Evolutionary conservation across 2,329 filamentous ascomycete genomes (phyloP).

Genomic region (Didymella sp.): DNA sequence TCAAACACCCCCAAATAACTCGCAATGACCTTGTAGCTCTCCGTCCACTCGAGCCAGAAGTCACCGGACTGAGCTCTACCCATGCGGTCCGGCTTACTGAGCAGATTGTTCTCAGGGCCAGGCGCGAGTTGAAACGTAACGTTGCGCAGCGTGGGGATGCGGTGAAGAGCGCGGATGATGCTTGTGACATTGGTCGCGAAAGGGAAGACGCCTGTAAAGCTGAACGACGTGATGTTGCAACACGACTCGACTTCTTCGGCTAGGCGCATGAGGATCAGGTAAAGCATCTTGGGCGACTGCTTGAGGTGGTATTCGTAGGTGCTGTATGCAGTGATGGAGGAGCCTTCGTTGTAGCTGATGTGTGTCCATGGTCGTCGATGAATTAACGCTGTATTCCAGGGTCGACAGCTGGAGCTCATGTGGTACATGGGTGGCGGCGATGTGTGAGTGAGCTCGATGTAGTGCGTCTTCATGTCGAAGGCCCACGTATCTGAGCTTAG

Average conservation of each 20-base stretch:
- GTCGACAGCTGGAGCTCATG: constrained; percentile 20
- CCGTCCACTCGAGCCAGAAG: constrained; percentile 49
- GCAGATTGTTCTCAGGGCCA: constrained; percentile 47
- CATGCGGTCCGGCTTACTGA: constrained; percentile 48
- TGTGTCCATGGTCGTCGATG: constrained; percentile 69
- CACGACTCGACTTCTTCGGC: constrained; percentile 34
- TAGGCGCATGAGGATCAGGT: constrained; percentile 52
- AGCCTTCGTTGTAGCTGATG: constrained; percentile 76
- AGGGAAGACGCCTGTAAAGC: constrained; percentile 72
- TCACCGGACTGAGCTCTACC: constrained; percentile 53
- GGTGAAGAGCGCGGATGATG: constrained; percentile 34
- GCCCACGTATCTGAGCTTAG: constrained; percentile 67
- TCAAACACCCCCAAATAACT: constrained; percentile 33
- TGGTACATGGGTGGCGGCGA: constrained; percentile 19
- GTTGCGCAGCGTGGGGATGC: constrained; percentile 41
- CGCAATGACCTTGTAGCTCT: constrained; percentile 39
- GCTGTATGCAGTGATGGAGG: constrained; percentile 72
- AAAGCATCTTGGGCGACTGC: constrained; percentile 67
- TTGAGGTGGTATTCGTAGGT: constrained; percentile 75
- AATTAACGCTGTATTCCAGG: constrained; percentile 55
- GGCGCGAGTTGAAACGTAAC: constrained; percentile 54
- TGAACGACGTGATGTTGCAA: constrained; percentile 55
- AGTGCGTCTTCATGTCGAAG: constrained; percentile 69
- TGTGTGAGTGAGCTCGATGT: constrained; percentile 57
- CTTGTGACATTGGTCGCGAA: constrained; percentile 64